These are phyloP conservation scores for Eucalyptus curtisii DNA, from an alignment of 345 rosid genomes.

Conservation along the genomic window DNA sequence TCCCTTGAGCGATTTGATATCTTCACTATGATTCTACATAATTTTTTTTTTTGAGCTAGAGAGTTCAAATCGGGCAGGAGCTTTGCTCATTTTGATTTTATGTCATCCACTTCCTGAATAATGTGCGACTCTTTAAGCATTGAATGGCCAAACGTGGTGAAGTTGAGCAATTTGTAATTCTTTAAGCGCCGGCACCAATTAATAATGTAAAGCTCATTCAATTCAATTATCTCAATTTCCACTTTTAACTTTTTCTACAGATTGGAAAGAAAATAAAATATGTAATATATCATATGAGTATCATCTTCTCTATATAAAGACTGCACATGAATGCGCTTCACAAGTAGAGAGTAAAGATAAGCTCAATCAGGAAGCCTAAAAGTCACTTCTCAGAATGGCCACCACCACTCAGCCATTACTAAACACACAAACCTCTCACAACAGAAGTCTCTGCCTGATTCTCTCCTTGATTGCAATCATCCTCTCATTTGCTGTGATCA, in stretches of 20 bases:
- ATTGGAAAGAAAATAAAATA: neutral
- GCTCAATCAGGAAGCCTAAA: neutral
- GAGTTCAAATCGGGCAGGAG: neutral
- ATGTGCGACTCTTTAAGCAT: neutral
- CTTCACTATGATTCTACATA: neutral
- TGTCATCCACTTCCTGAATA: neutral
- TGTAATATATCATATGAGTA: neutral
- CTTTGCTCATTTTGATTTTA: neutral
- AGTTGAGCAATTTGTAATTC: neutral
- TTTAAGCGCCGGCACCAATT: neutral
- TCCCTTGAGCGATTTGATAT: neutral
- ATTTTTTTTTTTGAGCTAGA: neutral
- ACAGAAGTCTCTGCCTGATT: slow-evolving; percentile 12
- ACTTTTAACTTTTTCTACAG: neutral
- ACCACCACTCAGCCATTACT: slow-evolving; percentile 29
- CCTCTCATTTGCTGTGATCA: slow-evolving; percentile 9
- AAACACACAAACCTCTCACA: slow-evolving; percentile 7
- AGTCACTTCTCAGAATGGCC: slow-evolving; percentile 3
- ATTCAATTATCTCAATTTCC: neutral
- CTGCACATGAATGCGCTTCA: neutral
- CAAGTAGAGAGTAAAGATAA: neutral
- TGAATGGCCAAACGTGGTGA: neutral
- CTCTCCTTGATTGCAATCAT: slow-evolving; percentile 29
- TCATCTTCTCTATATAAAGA: neutral
- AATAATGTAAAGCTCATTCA: neutral